Evolutionary conservation across 441 rosid genomes (phyloP).

Genomic region (Eutrema salsugineum): DNA sequence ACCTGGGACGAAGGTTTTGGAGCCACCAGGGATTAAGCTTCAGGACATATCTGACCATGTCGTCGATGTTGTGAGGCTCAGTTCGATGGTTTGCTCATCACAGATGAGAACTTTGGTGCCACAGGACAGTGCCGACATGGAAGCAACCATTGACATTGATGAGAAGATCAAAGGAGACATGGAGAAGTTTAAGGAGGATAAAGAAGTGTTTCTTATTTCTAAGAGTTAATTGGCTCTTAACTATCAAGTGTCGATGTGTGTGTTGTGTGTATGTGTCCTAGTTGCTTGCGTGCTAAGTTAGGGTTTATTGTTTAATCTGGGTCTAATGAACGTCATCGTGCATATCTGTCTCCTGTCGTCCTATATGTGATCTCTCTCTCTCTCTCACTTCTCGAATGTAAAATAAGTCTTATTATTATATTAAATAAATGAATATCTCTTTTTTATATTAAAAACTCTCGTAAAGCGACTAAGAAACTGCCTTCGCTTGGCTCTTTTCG

Average conservation of each 20-base stretch:
- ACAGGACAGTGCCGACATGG: slow-evolving; percentile 27
- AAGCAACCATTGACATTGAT: slow-evolving; percentile 22
- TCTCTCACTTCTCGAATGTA: slow-evolving; percentile 21
- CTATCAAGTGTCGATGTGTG: not conserved
- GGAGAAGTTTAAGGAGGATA: slow-evolving; percentile 13
- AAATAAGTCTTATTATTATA: not conserved
- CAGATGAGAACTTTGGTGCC: slow-evolving; percentile 38
- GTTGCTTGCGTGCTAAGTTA: slow-evolving; percentile 21
- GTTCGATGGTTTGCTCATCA: slow-evolving; percentile 34
- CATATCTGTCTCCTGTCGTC: not conserved
- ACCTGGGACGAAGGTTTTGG: slow-evolving; percentile 36
- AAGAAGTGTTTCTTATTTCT: slow-evolving; percentile 11
- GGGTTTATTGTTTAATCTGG: not conserved
- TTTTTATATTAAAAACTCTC: no score
- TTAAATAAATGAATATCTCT: not conserved
- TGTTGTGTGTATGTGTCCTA: not conserved
- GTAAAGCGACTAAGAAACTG: no score
- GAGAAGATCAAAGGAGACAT: slow-evolving; percentile 29
- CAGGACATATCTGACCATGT: slow-evolving; percentile 54
- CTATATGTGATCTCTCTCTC: not conserved
- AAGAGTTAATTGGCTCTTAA: slow-evolving; percentile 8
- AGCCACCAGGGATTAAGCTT: slow-evolving; percentile 40
- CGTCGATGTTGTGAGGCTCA: slow-evolving; percentile 50
- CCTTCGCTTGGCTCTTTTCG: no score
- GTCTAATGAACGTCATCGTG: not conserved